phyloP scores from a whole-genome alignment of 345 rosid genomes.

The Citropsis articulata region DNA sequence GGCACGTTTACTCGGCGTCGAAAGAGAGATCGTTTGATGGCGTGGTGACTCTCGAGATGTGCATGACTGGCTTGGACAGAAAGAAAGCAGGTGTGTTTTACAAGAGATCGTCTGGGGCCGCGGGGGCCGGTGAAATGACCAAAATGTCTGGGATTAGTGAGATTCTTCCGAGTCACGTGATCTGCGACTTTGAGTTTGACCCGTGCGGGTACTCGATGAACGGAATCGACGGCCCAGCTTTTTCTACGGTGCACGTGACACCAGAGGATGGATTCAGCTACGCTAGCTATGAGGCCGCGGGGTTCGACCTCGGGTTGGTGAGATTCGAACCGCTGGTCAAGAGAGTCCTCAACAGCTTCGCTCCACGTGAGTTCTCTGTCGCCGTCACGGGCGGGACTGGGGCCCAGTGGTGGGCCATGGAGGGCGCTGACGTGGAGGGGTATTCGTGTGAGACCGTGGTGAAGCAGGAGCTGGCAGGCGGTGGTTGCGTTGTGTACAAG shows the following conservation, averaged over 20 bases:
- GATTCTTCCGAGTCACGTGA: constrained; percentile 58
- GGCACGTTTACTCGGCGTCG: constrained; percentile 69
- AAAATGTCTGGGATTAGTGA: constrained; percentile 50
- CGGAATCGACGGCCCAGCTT: constrained; percentile 46
- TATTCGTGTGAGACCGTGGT: constrained; percentile 35
- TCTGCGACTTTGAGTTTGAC: constrained; percentile 71
- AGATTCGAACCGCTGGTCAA: constrained; percentile 34
- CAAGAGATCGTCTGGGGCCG: constrained; percentile 34
- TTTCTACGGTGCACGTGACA: constrained; percentile 78
- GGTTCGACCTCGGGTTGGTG: constrained; percentile 38
- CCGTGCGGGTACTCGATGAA: constrained; percentile 90
- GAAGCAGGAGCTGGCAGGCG: constrained; percentile 48
- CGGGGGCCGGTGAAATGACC: constrained; percentile 53
- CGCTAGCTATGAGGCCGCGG: constrained; percentile 75
- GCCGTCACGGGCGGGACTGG: constrained; percentile 38
- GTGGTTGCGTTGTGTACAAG: constrained; percentile 30
- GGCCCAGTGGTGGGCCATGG: constrained; percentile 21
- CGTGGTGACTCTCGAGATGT: constrained; percentile 59
- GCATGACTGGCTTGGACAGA: constrained; percentile 71
- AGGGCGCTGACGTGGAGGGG: constrained; percentile 37
- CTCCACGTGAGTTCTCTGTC: constrained; percentile 55
- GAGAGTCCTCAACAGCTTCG: constrained; percentile 54
- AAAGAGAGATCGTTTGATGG: not conserved
- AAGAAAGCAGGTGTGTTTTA: constrained; percentile 53
- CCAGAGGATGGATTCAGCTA: constrained; percentile 83